Conservation (phyloP, 805 yeast genomes). For the Wickerhamomyces rabaulensis region DNA sequence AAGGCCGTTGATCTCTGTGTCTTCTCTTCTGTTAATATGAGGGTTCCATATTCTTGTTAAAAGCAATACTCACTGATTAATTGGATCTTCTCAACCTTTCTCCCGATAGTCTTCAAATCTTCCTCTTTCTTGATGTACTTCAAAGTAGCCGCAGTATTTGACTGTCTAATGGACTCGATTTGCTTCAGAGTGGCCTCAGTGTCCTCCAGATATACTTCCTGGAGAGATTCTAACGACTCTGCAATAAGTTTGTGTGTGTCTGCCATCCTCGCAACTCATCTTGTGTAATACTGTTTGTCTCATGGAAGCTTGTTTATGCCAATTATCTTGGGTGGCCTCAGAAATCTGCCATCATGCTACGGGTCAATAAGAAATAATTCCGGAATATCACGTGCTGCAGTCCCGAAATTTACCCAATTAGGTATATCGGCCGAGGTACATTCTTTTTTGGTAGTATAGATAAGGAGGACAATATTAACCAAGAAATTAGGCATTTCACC, state of each 20-base stretch:
- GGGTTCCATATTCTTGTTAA: no score
- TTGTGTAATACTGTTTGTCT: not conserved
- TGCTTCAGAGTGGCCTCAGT: slow-evolving; percentile 34
- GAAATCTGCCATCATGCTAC: not conserved
- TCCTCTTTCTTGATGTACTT: slow-evolving; percentile 44
- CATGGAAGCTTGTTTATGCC: no score
- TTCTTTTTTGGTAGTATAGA: no score
- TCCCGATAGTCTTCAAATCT: slow-evolving; percentile 28
- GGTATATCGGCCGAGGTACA: no score
- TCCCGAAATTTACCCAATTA: no score
- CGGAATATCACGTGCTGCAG: no score
- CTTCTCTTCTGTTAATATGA: slow-evolving; percentile 12
- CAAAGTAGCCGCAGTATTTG: slow-evolving; percentile 54
- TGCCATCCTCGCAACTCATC: slow-evolving; percentile 6
- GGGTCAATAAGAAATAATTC: no score
- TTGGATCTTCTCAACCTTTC: slow-evolving; percentile 16
- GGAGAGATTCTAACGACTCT: slow-evolving; percentile 28
- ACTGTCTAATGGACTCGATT: slow-evolving; percentile 44
- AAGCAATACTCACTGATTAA: slow-evolving; percentile 14
- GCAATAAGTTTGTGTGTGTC: slow-evolving; percentile 14
- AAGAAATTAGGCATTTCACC: no score
- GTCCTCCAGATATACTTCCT: slow-evolving; percentile 31
- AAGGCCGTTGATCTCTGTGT: slow-evolving; percentile 23
- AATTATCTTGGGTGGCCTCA: no score
- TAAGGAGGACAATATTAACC: no score